Base-by-base conservation (phyloP, 2,329 filamentous ascomycete species). In the Nothophoma quercina region DNA sequence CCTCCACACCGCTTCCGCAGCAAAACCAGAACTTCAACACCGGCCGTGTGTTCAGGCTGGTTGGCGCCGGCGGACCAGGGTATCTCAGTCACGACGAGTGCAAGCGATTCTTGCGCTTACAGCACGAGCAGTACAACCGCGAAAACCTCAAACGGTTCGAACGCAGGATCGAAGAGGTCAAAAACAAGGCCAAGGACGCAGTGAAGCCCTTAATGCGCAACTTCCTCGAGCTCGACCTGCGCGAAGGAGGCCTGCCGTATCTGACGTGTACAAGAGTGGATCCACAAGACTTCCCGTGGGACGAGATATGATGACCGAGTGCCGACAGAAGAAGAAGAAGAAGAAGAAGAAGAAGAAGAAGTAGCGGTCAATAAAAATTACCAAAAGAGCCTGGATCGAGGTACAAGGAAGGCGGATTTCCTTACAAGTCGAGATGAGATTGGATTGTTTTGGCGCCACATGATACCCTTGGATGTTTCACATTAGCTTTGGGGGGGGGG, bases 91-190 rank as follows among this genome's bases (percentile, higher is more conserved):
- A 93, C 71, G 92, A 96, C 60, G 93, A 96, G 60, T 89, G 93
- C 70, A 97, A 96, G 75, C 85, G 86, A 18, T 97, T 97, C 66
- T 82, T 97, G 44, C 96, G 96, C 72, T 79, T 93, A 18, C 88
- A 85, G 9, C 89, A 91, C 0, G 89, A 95, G 16, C 75, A 93
- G 7, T 96, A 97, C 76, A 91, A 84, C 35, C 83, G 93, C 15
- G 93, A 97, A n/a, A 93, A 91, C 57, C 75, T 97, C 40, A 85
- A 88, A 55, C 82, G 89, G 4, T 96, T 97, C 63, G 93, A 97
- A 78, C 86, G 89, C 67, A 84, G 91, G 49, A 83, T 97, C 62
- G 91, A 96, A 53, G 93, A 97, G 78, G 81, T 97, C 47, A 97
- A 96, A 77, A 83, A 84, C 49, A 83, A 93, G 68, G 93, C 93